phyloP scores from a whole-genome alignment of 805 yeast genomes.

The Cyberlindnera xishuangbannaensis region DNA sequence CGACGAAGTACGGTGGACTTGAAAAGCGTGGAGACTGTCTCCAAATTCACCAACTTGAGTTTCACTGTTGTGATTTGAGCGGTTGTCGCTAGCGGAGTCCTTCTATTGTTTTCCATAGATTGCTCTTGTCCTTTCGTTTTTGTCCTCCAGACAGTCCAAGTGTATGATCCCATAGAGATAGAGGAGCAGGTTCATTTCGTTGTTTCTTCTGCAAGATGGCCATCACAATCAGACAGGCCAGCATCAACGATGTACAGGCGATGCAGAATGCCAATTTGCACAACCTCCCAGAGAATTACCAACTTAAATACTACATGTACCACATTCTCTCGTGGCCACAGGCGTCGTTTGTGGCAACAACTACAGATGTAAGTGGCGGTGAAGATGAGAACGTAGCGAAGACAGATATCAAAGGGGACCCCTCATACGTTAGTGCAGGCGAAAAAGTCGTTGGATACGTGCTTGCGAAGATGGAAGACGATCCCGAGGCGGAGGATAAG shows the following conservation, averaged over 20 bases:
- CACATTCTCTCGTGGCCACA: conserved; percentile 97
- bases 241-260: conserved; percentile 79
- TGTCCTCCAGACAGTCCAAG: too few relatives aligned
- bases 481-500: conserved; percentile 67
- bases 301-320: conserved; percentile 87
- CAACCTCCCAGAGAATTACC: conserved; percentile 92
- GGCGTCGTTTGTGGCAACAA: conserved; percentile 91
- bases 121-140: too few relatives aligned
- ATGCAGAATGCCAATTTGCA: conserved; percentile 94
- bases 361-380: conserved; percentile 30
- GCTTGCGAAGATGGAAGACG: conserved; percentile 94
- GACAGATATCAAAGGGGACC: conserved; percentile 42
- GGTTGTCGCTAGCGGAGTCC: too few relatives aligned
- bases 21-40: too few relatives aligned
- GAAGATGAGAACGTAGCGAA: conserved; percentile 16
- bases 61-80: too few relatives aligned
- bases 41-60: too few relatives aligned
- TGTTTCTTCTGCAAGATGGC: too few relatives aligned
- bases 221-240: conserved; percentile 83
- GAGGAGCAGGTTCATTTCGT: too few relatives aligned
- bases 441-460: conserved; percentile 95
- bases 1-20: too few relatives aligned
- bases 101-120: too few relatives aligned
- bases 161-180: too few relatives aligned
- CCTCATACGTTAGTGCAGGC: conserved; percentile 57